Evolutionary conservation across 169 alveolate genomes (phyloP).

Genomic region (Plasmodium malariae): DNA sequence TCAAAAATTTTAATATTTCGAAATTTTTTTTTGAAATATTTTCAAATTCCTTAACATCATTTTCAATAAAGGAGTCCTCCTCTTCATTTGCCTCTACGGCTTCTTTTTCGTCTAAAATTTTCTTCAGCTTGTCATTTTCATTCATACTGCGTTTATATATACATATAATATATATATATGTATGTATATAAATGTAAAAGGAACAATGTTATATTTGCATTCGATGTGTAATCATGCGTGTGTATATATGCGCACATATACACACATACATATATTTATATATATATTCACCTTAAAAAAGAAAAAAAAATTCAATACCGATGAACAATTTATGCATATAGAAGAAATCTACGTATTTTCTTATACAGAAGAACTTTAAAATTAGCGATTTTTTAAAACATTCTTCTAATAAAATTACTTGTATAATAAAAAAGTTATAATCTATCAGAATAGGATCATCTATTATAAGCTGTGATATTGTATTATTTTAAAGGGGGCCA

Average conservation of each 20-base stretch:
- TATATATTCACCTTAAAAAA: background rate
- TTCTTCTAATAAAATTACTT: constrained; percentile 23
- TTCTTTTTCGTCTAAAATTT: constrained; percentile 78
- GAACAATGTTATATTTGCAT: background rate
- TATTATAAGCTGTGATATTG: background rate
- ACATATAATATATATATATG: background rate
- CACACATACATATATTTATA: background rate
- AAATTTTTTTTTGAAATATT: constrained; percentile 77
- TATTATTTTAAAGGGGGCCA: background rate
- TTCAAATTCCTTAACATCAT: constrained; percentile 50
- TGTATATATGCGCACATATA: background rate
- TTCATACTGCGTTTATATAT: constrained; percentile 33
- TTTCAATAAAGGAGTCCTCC: constrained; percentile 58
- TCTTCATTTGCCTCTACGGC: constrained; percentile 37
- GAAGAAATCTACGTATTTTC: too few species aligned
- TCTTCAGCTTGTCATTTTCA: constrained; percentile 75
- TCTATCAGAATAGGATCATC: constrained; percentile 11
- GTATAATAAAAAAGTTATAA: constrained; percentile 9
- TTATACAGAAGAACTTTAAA: too few species aligned
- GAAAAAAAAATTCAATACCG: too few species aligned
- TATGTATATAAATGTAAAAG: background rate
- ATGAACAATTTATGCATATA: too few species aligned
- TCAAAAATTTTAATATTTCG: constrained; percentile 78
- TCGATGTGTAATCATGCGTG: too few species aligned
- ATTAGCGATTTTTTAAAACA: too few species aligned